These are phyloP conservation scores for Aureobasidium melanogenum DNA, from an alignment of 2,329 filamentous ascomycete species.

Conservation along the genomic window DNA sequence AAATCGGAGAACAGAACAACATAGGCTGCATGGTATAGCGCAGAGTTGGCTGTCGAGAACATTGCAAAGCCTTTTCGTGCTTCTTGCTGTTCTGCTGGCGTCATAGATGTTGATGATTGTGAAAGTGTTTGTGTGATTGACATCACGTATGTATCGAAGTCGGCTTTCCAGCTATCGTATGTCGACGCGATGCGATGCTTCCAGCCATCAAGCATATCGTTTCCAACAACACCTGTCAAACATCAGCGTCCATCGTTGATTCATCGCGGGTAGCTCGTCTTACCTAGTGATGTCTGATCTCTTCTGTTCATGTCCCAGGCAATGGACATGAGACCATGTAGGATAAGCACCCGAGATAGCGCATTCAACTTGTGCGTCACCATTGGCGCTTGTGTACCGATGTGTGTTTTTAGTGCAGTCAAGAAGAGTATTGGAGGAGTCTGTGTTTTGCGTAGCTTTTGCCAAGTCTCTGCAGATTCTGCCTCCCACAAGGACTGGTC, in stretches of 20 bases:
- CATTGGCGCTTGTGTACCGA: slow-evolving; percentile 33
- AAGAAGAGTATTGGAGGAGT: slow-evolving; percentile 38
- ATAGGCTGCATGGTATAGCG: slow-evolving; percentile 51
- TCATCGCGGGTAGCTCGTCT: too few relatives aligned
- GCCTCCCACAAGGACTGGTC: slow-evolving; percentile 50
- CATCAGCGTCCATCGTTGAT: too few relatives aligned
- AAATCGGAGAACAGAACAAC: slow-evolving; percentile 50
- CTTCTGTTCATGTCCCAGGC: slow-evolving; percentile 54
- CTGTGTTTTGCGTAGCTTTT: slow-evolving; percentile 32
- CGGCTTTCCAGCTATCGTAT: slow-evolving; percentile 50
- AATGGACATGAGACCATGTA: slow-evolving; percentile 56
- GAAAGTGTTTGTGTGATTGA: slow-evolving; percentile 22
- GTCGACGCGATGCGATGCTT: slow-evolving; percentile 42
- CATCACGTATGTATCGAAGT: slow-evolving; percentile 46
- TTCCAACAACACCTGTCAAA: slow-evolving; percentile 17
- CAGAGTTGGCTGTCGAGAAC: slow-evolving; percentile 42
- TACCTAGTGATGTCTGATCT: slow-evolving; percentile 50
- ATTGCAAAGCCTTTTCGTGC: slow-evolving; percentile 33
- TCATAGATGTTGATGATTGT: slow-evolving; percentile 23
- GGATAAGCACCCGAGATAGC: slow-evolving; percentile 44
- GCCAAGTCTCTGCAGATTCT: slow-evolving; percentile 43
- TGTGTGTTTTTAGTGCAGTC: slow-evolving; percentile 47
- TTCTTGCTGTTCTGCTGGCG: slow-evolving; percentile 18
- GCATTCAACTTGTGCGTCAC: slow-evolving; percentile 34
- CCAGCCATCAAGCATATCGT: slow-evolving; percentile 38